Percentiles rank a stretch among this genome's conserved stretches.
Conservation (phyloP, 768 basidiomycete genomes). For the Lentinula detonsa region DNA sequence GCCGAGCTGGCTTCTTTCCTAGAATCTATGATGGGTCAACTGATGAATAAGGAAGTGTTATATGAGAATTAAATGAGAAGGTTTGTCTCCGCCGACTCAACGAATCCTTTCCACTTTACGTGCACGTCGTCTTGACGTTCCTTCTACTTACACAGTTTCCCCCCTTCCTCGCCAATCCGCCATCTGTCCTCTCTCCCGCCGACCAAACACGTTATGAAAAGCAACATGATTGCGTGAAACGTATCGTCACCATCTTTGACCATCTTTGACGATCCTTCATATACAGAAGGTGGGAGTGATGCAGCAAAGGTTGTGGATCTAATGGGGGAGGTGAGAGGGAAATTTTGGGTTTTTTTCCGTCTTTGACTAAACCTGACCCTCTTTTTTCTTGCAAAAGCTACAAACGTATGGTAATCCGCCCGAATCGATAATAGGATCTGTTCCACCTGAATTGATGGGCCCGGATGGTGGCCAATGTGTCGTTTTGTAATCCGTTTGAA, state of each 20-base stretch:
- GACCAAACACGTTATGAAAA: conserved; percentile 61
- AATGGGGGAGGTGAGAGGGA: conserved; percentile 64
- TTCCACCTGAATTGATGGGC: conserved; percentile 35
- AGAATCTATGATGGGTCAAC: conserved; percentile 75
- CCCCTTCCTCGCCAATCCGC: conserved; percentile 57
- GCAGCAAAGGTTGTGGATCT: conserved; percentile 51
- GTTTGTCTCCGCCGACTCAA: conserved; percentile 27
- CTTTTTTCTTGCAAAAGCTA: conserved; percentile 40
- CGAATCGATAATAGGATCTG: conserved; percentile 73
- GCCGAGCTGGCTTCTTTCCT: conserved; percentile 60
- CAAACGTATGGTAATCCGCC: conserved; percentile 77
- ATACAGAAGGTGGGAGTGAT: conserved; percentile 48
- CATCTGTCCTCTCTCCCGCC: conserved; percentile 41
- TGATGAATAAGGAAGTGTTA: conserved; percentile 79
- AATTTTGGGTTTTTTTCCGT: neutral
- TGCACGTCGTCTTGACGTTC: neutral
- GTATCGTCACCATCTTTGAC: conserved; percentile 37
- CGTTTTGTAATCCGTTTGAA: neutral
- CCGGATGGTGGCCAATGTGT: neutral
- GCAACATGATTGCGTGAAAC: conserved; percentile 50
- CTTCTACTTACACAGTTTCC: conserved; percentile 53
- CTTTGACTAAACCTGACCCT: neutral
- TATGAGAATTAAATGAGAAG: conserved; percentile 77
- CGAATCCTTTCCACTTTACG: neutral
- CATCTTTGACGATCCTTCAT: conserved; percentile 58